Conservation (phyloP, 345 rosid species). For the Camelina neglecta region DNA sequence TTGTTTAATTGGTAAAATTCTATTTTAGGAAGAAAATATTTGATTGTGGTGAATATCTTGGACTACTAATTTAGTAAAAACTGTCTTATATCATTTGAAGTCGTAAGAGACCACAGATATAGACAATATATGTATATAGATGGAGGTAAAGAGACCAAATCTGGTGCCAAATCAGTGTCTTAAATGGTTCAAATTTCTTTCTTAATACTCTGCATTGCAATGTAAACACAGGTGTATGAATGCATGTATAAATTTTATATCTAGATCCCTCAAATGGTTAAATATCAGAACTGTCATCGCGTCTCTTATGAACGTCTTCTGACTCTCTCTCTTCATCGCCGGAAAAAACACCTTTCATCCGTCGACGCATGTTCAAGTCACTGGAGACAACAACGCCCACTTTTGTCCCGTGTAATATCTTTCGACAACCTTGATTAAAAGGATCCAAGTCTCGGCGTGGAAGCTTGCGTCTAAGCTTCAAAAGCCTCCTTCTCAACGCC, state of each 20-base stretch:
- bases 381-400: not conserved
- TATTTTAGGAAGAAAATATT: constrained; percentile 1
- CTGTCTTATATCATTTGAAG: not conserved
- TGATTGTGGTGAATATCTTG: not conserved
- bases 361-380: not conserved
- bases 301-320: constrained; percentile 10
- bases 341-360: not conserved
- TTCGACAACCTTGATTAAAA: not conserved
- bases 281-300: not conserved
- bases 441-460: constrained; percentile 59
- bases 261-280: not conserved
- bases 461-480: constrained; percentile 81
- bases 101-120: not conserved
- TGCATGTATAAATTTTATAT: not conserved
- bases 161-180: constrained; percentile 33
- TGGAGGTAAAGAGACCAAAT: constrained; percentile 19
- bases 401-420: not conserved
- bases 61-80: not conserved
- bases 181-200: constrained; percentile 16
- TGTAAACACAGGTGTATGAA: constrained; percentile 19
- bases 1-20: not conserved
- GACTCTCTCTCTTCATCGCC: constrained; percentile 29
- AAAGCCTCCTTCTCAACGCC: constrained; percentile 62
- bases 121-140: not conserved
- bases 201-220: constrained; percentile 19